phyloP scores from a whole-genome alignment of 129 eudicot genomes.

The Tanacetum coccineum region DNA sequence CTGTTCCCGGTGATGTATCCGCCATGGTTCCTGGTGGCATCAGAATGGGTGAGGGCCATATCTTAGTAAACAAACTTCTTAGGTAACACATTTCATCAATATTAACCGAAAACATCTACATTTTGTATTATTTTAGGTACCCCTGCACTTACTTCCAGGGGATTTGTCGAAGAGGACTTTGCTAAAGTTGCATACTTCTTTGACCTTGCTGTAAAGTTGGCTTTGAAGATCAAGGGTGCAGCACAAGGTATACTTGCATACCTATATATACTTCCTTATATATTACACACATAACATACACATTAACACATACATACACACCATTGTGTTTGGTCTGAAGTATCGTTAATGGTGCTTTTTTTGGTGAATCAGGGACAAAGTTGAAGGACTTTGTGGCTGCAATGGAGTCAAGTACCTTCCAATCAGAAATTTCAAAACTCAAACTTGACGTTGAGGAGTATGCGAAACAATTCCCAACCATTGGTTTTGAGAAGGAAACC shows the following conservation, averaged over 20 bases:
- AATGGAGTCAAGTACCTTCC: slow-evolving; percentile 50
- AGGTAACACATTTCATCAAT: not conserved
- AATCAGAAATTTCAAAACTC: slow-evolving; percentile 79
- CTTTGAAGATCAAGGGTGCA: slow-evolving; percentile 72
- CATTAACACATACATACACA: too few relatives aligned
- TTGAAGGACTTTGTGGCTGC: slow-evolving; percentile 92
- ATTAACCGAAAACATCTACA: not conserved
- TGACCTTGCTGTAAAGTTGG: slow-evolving; percentile 86
- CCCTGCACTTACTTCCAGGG: slow-evolving; percentile 98
- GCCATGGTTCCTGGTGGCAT: slow-evolving; percentile 99
- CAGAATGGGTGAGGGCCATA: slow-evolving; percentile 68
- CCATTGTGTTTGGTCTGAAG: not conserved
- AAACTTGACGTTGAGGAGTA: slow-evolving; percentile 89
- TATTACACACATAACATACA: too few relatives aligned
- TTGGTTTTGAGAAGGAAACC: slow-evolving; percentile 94
- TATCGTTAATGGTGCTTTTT: slow-evolving; percentile 5
- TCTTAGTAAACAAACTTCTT: not conserved
- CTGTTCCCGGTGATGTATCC: slow-evolving; percentile 99
- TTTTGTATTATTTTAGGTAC: slow-evolving; percentile 52
- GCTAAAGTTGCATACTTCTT: slow-evolving; percentile 94
- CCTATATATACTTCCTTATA: not conserved
- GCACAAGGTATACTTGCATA: slow-evolving; percentile 53
- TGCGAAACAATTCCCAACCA: slow-evolving; percentile 96
- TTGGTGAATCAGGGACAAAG: slow-evolving; percentile 67
- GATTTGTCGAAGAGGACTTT: slow-evolving; percentile 94